Base-by-base conservation (phyloP, 2,329 filamentous ascomycete species). In the Colletotrichum sp. region DNA sequence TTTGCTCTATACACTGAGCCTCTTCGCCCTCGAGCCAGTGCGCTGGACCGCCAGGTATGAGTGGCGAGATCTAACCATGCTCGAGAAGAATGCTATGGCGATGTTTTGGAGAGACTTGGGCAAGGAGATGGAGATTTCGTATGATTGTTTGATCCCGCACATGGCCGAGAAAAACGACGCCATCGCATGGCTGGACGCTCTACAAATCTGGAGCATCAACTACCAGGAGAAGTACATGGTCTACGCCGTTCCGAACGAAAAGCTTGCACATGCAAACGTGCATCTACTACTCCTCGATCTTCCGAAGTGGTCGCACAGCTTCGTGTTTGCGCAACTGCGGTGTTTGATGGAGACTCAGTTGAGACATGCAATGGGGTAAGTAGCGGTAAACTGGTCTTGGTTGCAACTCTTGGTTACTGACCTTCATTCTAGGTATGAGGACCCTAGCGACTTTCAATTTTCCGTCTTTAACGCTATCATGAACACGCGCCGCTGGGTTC, bases 1-100 rank as follows among this genome's bases (percentile, higher is more conserved):
- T 77, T 88, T 94, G 85, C 85, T 94, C 1, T 94, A 93, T 81
- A 94, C 92, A 0, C 86, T 94, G 0, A 86, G 87, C 14, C 81
- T 92, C 0, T 92, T 93, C 77, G 87, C 89, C 2, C 81, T 90
- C 4, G 89, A 93, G 76, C 90, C 91, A 0, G 80, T 87, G 9
- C 83, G 87, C 10, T 93, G 90, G 86, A 86, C 91, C 21, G 78
- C 85, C 7, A 80, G 79, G 7, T 90, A 88, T 76, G 92, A 93
- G 79, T 93, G 92, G 91, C 86, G 92, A 5, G 30, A 81, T 12
- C 79, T 92, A 10, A 90, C 85, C 2, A 85, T 88, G 1, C 79
- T 92, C 64, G 92, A 93, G 80, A 84, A 83, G 13, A 90, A 88
- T 68, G 91, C 90, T 0, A 80, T 90, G 28, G 90, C 89, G 2